Evolutionary conservation across 352 stramenopile species (phyloP).

Genomic region (Phytophthora vignae): DNA sequence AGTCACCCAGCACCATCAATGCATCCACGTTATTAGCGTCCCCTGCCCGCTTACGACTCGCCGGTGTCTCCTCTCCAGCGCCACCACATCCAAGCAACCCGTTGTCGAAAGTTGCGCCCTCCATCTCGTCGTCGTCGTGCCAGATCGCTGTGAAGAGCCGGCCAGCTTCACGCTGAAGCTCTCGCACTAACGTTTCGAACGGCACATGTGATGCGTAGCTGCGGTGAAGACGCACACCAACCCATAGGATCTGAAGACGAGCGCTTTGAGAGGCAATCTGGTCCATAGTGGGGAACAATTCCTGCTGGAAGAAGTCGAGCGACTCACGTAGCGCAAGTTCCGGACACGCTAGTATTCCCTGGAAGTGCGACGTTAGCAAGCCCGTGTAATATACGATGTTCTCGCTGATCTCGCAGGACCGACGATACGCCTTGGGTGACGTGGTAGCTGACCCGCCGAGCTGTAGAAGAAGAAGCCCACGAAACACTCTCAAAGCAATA

Average conservation of each 20-base stretch:
- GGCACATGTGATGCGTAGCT: conserved; percentile 43
- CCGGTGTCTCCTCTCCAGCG: conserved; percentile 24
- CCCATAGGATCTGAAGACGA: conserved; percentile 66
- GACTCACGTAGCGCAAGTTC: conserved; percentile 61
- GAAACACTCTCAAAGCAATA: conserved; percentile 70
- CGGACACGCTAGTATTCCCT: conserved; percentile 42
- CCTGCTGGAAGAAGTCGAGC: conserved; percentile 67
- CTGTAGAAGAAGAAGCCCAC: conserved; percentile 54
- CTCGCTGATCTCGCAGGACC: conserved; percentile 39
- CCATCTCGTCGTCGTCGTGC: conserved; percentile 34
- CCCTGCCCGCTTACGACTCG: conserved; percentile 16
- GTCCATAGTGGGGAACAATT: conserved; percentile 53
- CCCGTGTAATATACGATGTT: conserved; percentile 63
- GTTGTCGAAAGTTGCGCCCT: conserved; percentile 49
- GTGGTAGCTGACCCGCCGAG: conserved; percentile 38
- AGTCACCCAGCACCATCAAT: conserved; percentile 51
- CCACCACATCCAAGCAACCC: conserved; percentile 44
- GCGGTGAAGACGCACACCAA: conserved; percentile 56
- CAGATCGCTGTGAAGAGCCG: conserved; percentile 30
- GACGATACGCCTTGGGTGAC: conserved; percentile 37
- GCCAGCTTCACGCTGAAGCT: conserved; percentile 49
- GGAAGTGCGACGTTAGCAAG: conserved; percentile 64
- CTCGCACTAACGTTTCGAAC: conserved; percentile 49
- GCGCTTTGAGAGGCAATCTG: conserved; percentile 58
- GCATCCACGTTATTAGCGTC: conserved; percentile 36